Percentiles rank a stretch among this genome's conserved stretches.
These are phyloP conservation scores for Priceomyces melissophilus DNA, from an alignment of 805 yeast genomes.

Conservation along the genomic window DNA sequence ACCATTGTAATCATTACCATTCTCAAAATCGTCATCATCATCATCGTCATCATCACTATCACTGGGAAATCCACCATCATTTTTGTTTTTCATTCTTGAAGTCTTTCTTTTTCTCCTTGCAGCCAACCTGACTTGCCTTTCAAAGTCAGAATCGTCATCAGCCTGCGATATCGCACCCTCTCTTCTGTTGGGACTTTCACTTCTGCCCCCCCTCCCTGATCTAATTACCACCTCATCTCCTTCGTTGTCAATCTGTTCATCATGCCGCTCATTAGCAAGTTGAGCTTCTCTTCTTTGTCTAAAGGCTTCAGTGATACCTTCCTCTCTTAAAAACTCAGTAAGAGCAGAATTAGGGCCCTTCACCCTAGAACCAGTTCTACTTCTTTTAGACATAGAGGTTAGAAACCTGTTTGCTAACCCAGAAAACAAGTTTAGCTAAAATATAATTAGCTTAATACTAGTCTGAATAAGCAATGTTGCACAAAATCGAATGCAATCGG, in stretches of 20 bases:
- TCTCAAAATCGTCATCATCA: conserved; percentile 35
- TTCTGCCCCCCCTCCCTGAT: neutral
- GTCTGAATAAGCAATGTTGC: neutral
- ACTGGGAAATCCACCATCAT: conserved; percentile 11
- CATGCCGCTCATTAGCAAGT: neutral
- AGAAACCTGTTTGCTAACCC: no score
- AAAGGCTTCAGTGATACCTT: conserved; percentile 85
- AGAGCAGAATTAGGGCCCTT: conserved; percentile 81
- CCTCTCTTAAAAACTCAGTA: conserved; percentile 82
- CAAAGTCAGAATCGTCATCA: conserved; percentile 20
- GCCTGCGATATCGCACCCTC: conserved; percentile 8
- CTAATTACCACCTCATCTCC: conserved; percentile 5
- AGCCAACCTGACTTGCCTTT: conserved; percentile 32
- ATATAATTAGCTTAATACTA: no score
- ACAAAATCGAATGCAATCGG: conserved; percentile 1
- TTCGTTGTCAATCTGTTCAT: neutral
- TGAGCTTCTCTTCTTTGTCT: conserved; percentile 30
- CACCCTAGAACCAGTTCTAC: conserved; percentile 19
- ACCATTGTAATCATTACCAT: conserved; percentile 26
- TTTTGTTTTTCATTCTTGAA: conserved; percentile 22
- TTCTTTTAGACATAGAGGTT: conserved; percentile 15
- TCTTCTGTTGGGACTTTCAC: conserved; percentile 7
- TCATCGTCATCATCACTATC: conserved; percentile 28
- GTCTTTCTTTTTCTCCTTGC: conserved; percentile 43
- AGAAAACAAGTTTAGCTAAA: no score